phyloP scores from a whole-genome alignment of 192 early-diverging fungal species.

The Linnemannia exigua region DNA sequence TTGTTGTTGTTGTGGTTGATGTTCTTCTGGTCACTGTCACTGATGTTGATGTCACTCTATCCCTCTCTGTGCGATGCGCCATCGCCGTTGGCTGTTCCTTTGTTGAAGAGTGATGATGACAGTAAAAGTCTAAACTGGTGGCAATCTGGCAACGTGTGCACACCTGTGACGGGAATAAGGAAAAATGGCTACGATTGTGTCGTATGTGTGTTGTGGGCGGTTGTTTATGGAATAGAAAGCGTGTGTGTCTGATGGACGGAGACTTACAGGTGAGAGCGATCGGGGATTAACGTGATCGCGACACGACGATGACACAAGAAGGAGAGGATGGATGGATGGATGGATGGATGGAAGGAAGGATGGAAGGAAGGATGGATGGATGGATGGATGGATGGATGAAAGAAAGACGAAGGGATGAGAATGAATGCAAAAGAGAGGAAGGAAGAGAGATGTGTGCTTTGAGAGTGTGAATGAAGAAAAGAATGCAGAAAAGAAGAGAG shows the following conservation, averaged over 20 bases:
- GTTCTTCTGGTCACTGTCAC: not conserved
- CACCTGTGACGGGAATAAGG: not conserved
- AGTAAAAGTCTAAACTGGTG: not conserved
- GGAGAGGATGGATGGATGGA: not conserved
- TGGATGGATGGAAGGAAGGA: not conserved
- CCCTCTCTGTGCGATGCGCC: not conserved
- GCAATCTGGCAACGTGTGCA: not conserved
- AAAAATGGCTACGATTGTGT: not conserved
- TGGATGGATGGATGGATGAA: conserved; percentile 29
- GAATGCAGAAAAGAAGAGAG: conserved; percentile 3
- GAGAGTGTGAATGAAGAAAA: not conserved
- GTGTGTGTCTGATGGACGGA: not conserved
- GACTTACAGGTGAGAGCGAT: not conserved
- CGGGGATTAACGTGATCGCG: not conserved
- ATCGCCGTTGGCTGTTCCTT: not conserved
- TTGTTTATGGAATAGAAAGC: not conserved
- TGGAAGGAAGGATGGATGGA: conserved; percentile 2
- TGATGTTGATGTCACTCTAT: not conserved
- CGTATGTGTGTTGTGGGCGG: too few species aligned
- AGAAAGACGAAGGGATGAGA: not conserved
- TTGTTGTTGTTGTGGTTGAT: not conserved
- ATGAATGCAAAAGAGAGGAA: not conserved
- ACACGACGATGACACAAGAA: not conserved
- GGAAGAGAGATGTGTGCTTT: not conserved
- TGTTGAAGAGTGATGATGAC: not conserved